Evolutionary conservation across 1,284 basidiomycete genomes (phyloP).

Genomic region (Takashimella koratensis): DNA sequence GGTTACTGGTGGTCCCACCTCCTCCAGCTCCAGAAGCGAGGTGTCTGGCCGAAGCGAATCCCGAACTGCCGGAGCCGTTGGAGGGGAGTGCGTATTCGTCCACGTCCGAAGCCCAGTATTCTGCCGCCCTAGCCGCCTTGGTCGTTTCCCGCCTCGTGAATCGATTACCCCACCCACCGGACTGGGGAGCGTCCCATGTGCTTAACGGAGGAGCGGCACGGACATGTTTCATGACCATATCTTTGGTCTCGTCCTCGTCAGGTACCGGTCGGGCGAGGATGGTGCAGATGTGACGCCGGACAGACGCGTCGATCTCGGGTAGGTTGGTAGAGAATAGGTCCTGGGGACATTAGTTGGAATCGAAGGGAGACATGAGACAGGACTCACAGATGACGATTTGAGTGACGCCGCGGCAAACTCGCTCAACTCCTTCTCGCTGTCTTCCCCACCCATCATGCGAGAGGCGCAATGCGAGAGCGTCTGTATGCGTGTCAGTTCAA

Average conservation of each 20-base stretch:
- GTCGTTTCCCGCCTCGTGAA: conserved; percentile 39
- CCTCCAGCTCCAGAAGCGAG: too few species aligned
- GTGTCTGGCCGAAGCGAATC: conserved; percentile 16
- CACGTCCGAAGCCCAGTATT: conserved; percentile 44
- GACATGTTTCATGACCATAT: conserved; percentile 41
- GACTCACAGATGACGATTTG: conserved; percentile 23
- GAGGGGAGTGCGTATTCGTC: conserved; percentile 45
- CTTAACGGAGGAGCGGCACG: conserved; percentile 40
- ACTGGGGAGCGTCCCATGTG: conserved; percentile 42
- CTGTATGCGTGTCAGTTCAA: conserved; percentile 22
- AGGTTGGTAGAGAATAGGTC: conserved; percentile 22
- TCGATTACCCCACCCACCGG: conserved; percentile 30
- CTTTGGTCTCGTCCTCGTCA: conserved; percentile 32
- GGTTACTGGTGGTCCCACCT: conserved; percentile 9
- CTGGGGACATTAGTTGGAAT: conserved; percentile 12
- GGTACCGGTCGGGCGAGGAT: conserved; percentile 33
- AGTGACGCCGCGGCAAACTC: conserved; percentile 36
- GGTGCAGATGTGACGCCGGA: conserved; percentile 26
- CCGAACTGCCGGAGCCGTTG: conserved; percentile 10
- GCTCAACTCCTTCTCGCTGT: conserved; percentile 39
- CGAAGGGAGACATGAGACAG: neutral
- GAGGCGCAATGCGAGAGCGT: conserved; percentile 37
- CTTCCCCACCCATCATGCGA: conserved; percentile 45
- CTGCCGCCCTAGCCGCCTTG: conserved; percentile 38
- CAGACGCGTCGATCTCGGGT: conserved; percentile 30